Conservation (phyloP, 2,329 filamentous ascomycete genomes). For the Phoma herbarum region DNA sequence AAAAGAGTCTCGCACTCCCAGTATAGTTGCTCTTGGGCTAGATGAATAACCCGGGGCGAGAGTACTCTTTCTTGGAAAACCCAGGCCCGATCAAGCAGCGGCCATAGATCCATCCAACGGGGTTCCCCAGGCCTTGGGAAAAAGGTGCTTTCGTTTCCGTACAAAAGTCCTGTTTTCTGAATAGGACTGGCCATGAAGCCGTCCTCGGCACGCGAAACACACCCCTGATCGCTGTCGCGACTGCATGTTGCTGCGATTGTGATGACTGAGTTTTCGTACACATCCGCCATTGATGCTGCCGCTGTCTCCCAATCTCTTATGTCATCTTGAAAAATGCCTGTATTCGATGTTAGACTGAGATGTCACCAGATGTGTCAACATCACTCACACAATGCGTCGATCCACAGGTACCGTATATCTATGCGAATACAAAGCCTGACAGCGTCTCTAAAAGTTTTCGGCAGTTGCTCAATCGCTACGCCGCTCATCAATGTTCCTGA, state of each 20-base stretch:
- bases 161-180: background rate
- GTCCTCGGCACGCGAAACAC: background rate
- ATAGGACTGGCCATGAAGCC: background rate
- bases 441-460: background rate
- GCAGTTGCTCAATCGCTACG: background rate
- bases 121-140: background rate
- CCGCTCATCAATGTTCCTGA: background rate
- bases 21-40: background rate
- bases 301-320: background rate
- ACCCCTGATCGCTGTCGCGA: background rate
- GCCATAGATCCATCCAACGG: too few species aligned
- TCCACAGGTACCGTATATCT: background rate
- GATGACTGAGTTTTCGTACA: background rate
- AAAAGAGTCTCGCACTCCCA: constrained; percentile 1
- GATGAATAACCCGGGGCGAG: background rate
- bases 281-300: constrained; percentile 4
- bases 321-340: background rate
- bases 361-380: too few species aligned
- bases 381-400: constrained; percentile 2
- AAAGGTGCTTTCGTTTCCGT: background rate
- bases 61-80: constrained; percentile 5
- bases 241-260: constrained; percentile 4
- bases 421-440: background rate
- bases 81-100: constrained; percentile 7
- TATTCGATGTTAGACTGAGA: background rate